A percentile compares a stretch with the other conserved stretches of the same genome.
phyloP scores from a whole-genome alignment of 441 rosid species.

The Pelargonium exstipulatum region DNA sequence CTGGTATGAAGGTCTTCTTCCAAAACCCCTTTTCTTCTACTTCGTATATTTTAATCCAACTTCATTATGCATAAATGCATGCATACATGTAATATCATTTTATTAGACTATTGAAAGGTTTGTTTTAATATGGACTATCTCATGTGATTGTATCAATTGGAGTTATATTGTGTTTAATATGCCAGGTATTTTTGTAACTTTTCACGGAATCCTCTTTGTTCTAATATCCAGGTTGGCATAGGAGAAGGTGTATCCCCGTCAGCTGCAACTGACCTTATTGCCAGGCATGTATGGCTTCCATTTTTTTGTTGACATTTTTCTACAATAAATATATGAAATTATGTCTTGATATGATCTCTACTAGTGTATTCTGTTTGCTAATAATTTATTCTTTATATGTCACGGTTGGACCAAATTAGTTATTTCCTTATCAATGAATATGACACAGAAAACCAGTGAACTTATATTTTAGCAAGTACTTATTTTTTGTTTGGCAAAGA shows the following conservation, averaged over 20 bases:
- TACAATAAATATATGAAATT: neutral
- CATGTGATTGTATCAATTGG: neutral
- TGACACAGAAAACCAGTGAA: too few relatives aligned
- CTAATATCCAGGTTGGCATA: slow-evolving; percentile 73
- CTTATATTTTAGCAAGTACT: too few relatives aligned
- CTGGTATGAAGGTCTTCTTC: slow-evolving; percentile 45
- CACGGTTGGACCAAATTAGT: slow-evolving; percentile 3
- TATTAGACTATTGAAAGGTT: neutral
- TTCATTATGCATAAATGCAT: neutral
- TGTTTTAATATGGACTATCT: neutral
- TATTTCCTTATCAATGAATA: too few relatives aligned
- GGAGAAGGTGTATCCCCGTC: slow-evolving; percentile 99
- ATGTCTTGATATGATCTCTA: neutral
- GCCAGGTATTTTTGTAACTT: neutral
- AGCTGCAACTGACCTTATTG: slow-evolving; percentile 94
- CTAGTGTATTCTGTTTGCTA: neutral
- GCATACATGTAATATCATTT: neutral
- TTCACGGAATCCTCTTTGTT: slow-evolving; percentile 19
- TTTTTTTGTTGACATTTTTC: slow-evolving; percentile 18
- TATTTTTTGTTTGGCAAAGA: too few relatives aligned
- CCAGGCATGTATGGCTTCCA: slow-evolving; percentile 56
- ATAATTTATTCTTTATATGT: neutral
- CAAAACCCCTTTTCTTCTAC: slow-evolving; percentile 9
- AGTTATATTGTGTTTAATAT: slow-evolving; percentile 3
- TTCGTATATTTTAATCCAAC: neutral